These are phyloP conservation scores for Pseudopithomyces chartarum DNA, from an alignment of 2,329 filamentous ascomycete genomes.

Conservation along the genomic window DNA sequence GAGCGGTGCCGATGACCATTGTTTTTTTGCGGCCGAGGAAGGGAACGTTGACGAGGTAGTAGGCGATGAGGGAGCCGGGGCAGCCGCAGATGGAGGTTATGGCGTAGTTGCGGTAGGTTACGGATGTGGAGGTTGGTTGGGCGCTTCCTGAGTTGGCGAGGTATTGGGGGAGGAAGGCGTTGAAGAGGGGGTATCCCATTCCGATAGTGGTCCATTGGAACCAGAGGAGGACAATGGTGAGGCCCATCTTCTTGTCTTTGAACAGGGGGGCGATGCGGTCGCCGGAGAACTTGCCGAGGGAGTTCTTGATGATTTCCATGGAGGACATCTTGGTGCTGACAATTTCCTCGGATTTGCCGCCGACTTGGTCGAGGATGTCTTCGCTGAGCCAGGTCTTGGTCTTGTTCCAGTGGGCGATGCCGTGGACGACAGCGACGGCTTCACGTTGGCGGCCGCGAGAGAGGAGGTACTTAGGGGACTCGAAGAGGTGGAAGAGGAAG, in stretches of 20 bases:
- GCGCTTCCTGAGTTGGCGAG: conserved; percentile 62
- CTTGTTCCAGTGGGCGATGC: conserved; percentile 73
- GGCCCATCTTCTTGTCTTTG: conserved; percentile 51
- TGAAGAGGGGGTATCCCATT: conserved; percentile 87
- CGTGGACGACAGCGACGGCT: conserved; percentile 79
- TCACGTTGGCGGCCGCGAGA: conserved; percentile 77
- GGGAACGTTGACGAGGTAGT: conserved; percentile 73
- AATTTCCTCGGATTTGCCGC: conserved; percentile 53
- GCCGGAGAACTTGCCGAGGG: conserved; percentile 68
- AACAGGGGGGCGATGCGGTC: conserved; percentile 71
- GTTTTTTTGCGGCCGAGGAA: conserved; percentile 75
- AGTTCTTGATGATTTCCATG: conserved; percentile 60
- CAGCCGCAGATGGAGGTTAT: conserved; percentile 79
- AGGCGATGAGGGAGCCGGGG: conserved; percentile 76
- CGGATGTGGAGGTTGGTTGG: conserved; percentile 28
- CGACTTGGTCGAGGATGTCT: conserved; percentile 63
- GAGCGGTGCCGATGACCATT: conserved; percentile 68
- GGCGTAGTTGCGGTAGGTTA: conserved; percentile 78
- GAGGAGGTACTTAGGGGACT: conserved; percentile 84
- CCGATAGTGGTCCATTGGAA: conserved; percentile 83
- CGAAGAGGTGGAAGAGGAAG: conserved; percentile 79
- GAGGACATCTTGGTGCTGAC: conserved; percentile 47
- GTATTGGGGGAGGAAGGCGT: conserved; percentile 88
- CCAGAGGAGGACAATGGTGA: conserved; percentile 65
- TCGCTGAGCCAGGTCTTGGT: conserved; percentile 63